A percentile compares a stretch with the other conserved stretches of the same genome.
phyloP scores from a whole-genome alignment of 306 rosid genomes.

The Sesbania bispinosa region DNA sequence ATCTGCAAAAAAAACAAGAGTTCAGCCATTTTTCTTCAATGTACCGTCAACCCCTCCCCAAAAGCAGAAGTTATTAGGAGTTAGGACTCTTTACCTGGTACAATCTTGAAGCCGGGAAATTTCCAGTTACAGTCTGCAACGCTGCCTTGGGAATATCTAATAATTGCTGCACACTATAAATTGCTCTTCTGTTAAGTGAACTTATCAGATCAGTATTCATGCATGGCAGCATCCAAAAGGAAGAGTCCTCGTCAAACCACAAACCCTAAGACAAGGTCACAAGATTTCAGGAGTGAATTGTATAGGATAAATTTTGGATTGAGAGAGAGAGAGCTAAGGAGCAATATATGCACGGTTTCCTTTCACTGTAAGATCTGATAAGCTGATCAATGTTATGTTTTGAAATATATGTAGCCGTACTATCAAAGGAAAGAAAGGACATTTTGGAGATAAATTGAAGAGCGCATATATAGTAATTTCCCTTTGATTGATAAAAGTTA shows the following conservation, averaged over 20 bases:
- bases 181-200: constrained; percentile 51
- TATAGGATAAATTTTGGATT: background rate
- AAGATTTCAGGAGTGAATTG: constrained; percentile 16
- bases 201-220: constrained; percentile 65
- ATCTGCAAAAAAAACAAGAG: background rate
- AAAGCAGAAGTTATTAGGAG: constrained; percentile 2
- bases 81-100: constrained; percentile 53
- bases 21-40: background rate
- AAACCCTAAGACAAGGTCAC: constrained; percentile 58
- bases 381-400: background rate
- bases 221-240: constrained; percentile 93
- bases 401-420: background rate
- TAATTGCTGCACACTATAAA: constrained; percentile 57
- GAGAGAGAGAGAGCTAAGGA: background rate
- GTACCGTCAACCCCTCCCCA: background rate
- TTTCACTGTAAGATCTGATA: background rate
- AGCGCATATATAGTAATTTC: background rate
- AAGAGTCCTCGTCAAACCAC: constrained; percentile 80
- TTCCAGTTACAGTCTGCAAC: constrained; percentile 59
- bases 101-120: constrained; percentile 70
- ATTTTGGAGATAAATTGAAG: constrained; percentile 8
- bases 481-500: background rate
- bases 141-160: constrained; percentile 64
- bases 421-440: background rate
- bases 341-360: background rate